Evolutionary conservation across 2,329 filamentous ascomycete species (phyloP).

Genomic region (Colletotrichum graminicola): DNA sequence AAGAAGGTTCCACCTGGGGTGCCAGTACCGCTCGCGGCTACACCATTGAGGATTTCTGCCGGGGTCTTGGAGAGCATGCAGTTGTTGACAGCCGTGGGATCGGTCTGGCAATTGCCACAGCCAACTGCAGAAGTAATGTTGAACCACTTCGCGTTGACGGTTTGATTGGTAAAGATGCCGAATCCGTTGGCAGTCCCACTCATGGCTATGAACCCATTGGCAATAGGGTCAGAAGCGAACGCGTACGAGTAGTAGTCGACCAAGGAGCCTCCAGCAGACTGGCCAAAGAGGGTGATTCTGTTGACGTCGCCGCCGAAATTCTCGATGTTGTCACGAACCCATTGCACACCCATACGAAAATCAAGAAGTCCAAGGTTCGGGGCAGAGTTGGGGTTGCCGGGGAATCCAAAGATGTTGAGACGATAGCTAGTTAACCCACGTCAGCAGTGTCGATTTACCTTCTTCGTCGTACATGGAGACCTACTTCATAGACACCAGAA

Average conservation of each 20-base stretch:
- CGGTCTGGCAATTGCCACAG: constrained; percentile 46
- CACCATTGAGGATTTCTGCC: constrained; percentile 21
- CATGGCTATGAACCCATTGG: constrained; percentile 59
- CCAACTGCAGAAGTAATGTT: constrained; percentile 45
- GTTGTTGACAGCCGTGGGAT: constrained; percentile 44
- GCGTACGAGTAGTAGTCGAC: constrained; percentile 64
- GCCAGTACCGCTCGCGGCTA: constrained; percentile 1
- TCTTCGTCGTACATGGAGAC: background rate
- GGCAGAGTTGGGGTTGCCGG: constrained; percentile 44
- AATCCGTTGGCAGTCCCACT: constrained; percentile 51
- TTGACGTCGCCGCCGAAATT: constrained; percentile 63
- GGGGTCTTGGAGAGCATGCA: constrained; percentile 32
- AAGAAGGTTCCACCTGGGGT: constrained; percentile 19
- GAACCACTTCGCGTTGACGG: constrained; percentile 34
- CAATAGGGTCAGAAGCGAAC: constrained; percentile 62
- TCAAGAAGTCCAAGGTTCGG: constrained; percentile 65
- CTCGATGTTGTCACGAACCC: constrained; percentile 62
- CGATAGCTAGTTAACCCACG: constrained; percentile 50
- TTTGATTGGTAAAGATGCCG: constrained; percentile 46
- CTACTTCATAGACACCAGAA: constrained; percentile 59
- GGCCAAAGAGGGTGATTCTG: constrained; percentile 55
- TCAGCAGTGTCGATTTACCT: background rate
- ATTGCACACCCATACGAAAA: constrained; percentile 64
- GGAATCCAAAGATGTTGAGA: constrained; percentile 58
- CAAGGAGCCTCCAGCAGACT: constrained; percentile 41